Evolutionary conservation across 768 basidiomycete genomes (phyloP).

Genomic region (Podaxis rugospora): DNA sequence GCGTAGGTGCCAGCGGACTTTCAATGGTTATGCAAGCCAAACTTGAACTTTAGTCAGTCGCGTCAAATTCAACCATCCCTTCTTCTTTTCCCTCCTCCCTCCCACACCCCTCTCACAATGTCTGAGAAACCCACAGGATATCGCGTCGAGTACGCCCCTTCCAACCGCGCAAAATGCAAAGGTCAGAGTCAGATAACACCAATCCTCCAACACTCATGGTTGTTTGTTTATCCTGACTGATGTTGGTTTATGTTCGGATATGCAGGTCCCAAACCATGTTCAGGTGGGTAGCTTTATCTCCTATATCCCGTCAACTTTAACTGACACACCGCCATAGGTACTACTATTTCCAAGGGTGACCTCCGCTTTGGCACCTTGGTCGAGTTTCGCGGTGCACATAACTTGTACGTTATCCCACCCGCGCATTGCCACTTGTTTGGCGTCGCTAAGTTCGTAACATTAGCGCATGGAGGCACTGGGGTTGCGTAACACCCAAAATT

Average conservation of each 20-base stretch:
- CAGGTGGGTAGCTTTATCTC: constrained; percentile 38
- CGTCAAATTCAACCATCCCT: constrained; percentile 24
- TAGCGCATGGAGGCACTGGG: constrained; percentile 90
- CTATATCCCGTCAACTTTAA: constrained; percentile 9
- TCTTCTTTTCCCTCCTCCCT: constrained; percentile 22
- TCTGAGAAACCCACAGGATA: constrained; percentile 59
- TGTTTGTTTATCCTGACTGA: constrained; percentile 19
- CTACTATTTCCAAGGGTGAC: constrained; percentile 63
- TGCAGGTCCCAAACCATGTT: constrained; percentile 73
- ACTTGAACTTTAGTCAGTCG: constrained; percentile 23
- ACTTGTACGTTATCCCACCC: constrained; percentile 45
- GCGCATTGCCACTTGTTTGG: constrained; percentile 2
- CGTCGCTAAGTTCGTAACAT: constrained; percentile 2
- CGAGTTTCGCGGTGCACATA: constrained; percentile 65
- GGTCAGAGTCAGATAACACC: constrained; percentile 40
- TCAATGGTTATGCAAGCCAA: constrained; percentile 31
- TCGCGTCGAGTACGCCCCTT: constrained; percentile 72
- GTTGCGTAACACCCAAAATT: constrained; percentile 71
- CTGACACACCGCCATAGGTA: constrained; percentile 41
- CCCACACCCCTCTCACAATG: constrained; percentile 25
- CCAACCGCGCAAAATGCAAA: constrained; percentile 73
- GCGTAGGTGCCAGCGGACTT: constrained; percentile 43
- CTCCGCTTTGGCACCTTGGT: constrained; percentile 73
- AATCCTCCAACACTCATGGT: constrained; percentile 14
- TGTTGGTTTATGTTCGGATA: constrained; percentile 10